phyloP scores from a whole-genome alignment of 106 monocot species.

The Allium cepa region DNA sequence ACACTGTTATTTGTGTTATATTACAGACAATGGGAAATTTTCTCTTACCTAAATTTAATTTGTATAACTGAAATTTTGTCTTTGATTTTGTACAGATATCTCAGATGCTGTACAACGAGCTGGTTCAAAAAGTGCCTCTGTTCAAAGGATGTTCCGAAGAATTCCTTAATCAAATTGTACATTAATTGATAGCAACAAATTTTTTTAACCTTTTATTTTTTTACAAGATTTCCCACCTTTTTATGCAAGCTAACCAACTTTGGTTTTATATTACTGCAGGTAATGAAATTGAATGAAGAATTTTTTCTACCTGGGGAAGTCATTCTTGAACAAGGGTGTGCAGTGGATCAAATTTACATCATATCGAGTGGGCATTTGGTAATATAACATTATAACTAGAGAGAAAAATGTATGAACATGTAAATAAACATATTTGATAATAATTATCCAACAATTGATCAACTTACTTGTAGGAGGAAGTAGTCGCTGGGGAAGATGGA shows the following conservation, averaged over 20 bases:
- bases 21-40: no score
- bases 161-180: conserved; percentile 69
- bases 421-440: neutral
- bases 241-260: no score
- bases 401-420: neutral
- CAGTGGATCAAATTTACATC: conserved; percentile 71
- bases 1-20: neutral
- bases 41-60: no score
- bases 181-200: conserved; percentile 1
- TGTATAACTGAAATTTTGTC: no score
- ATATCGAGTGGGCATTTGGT: conserved; percentile 49
- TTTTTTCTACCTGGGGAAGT: conserved; percentile 78
- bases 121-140: conserved; percentile 39
- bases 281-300: conserved; percentile 61
- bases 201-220: neutral
- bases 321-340: conserved; percentile 64
- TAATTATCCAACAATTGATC: neutral
- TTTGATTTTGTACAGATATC: conserved; percentile 36
- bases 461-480: conserved; percentile 3
- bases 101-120: conserved; percentile 45
- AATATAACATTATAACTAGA: conserved; percentile 5
- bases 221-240: neutral
- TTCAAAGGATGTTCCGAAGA: conserved; percentile 68
- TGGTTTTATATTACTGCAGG: conserved; percentile 23
- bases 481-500: conserved; percentile 42